Evolutionary conservation across 2,329 filamentous ascomycete genomes (phyloP), one percentile per base, ranked within the genome.

Genomic region (Gliomastix tumulicola): DNA sequence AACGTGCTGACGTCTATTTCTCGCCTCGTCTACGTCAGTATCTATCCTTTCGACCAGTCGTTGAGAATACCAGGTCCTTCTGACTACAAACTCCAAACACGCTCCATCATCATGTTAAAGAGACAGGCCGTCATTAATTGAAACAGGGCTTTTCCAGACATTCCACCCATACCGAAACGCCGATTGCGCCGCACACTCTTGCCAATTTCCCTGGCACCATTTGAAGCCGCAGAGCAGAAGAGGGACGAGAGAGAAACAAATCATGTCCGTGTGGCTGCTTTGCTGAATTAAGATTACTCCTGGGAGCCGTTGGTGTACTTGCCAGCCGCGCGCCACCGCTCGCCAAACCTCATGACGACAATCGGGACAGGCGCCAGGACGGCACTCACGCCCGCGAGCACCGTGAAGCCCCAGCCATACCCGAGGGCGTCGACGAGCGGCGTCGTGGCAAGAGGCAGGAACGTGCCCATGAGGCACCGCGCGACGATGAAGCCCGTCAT

Each of bases 401-500:
- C 46, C 1, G 60, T 68, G 37, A 74, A 68, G 0, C 64, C 72
- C 57, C 63, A 65, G 0, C 74, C 74, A 37, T 69, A 74, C 3
- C 74, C 76, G 12, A 75, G 57, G 1, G 38, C 40, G 7, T 63
- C 60, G 0, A 68, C 59, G 30, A 79, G 46, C 1, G 72, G 70
- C 2, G 56, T 65, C 2, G 68, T 63, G 0, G 62, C 53, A 31
- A 80, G 56, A 1, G 76, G 76, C 21, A 80, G 44, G 30, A 80
- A 71, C 0, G 76, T 77, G 4, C 74, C 68, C 53, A 69, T 65
- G 1, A 80, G 53, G 40, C 72, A 77, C 25, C 74, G 59, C 2
- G 63, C 63, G 2, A 78, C 69, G 39, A 79, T 74, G 6, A 77
- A 48, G 1, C 68, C 71, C 0, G 74, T 77, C 58, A 77, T 63